Evolutionary conservation across 495 filamentous ascomycete species (phyloP).

Genomic region (Thozetella sp.): DNA sequence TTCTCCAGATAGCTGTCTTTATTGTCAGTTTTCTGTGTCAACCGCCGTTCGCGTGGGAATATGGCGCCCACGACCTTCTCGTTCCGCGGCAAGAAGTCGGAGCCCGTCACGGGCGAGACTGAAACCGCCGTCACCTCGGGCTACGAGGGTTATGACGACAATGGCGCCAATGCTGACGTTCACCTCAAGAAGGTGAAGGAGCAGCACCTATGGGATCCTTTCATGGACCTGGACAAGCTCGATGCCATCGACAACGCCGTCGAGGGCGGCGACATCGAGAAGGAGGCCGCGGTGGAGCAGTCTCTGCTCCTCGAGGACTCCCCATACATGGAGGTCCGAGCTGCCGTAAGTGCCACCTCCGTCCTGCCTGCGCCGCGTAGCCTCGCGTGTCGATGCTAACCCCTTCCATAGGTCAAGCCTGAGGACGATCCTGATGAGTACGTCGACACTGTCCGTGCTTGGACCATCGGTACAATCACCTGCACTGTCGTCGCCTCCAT

Average conservation of each 20-base stretch:
- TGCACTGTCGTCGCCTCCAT: slow-evolving; percentile 67
- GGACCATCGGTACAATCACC: slow-evolving; percentile 65
- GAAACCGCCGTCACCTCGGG: slow-evolving; percentile 28
- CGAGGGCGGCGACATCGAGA: slow-evolving; percentile 51
- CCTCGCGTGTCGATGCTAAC: no score
- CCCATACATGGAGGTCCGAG: slow-evolving; percentile 70
- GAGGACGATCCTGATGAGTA: background rate
- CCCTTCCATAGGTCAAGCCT: slow-evolving; percentile 1
- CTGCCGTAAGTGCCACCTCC: slow-evolving; percentile 62
- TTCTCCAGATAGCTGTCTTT: no score
- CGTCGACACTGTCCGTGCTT: slow-evolving; percentile 71
- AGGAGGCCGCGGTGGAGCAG: slow-evolving; percentile 53
- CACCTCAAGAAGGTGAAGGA: slow-evolving; percentile 51
- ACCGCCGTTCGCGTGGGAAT: no score
- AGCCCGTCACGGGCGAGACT: no score
- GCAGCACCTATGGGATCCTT: slow-evolving; percentile 69
- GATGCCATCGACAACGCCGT: slow-evolving; percentile 63
- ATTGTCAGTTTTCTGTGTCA: no score
- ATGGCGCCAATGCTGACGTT: slow-evolving; percentile 27
- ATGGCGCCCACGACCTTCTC: no score
- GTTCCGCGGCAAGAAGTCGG: no score
- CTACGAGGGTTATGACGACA: no score
- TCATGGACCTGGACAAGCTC: slow-evolving; percentile 62
- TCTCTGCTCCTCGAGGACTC: slow-evolving; percentile 66
- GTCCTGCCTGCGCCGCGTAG: slow-evolving; percentile 70